Evolutionary conservation across 2,329 filamentous ascomycete genomes (phyloP).

Genomic region (Ophiocordyceps unilateralis): DNA sequence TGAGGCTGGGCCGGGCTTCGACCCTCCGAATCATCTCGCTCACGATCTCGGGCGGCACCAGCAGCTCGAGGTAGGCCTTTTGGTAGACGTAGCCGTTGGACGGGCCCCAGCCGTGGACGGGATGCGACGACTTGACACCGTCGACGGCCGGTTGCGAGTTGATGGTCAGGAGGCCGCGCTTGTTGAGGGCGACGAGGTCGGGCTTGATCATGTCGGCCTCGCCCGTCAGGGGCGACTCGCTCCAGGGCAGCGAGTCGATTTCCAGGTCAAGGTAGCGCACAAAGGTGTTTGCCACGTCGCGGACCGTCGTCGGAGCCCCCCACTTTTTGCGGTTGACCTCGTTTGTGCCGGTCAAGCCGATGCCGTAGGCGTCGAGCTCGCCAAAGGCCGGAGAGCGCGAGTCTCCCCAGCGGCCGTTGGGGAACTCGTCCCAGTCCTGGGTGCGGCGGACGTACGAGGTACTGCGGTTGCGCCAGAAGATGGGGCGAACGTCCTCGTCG

Average conservation of each 20-base stretch:
- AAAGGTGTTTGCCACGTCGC: constrained; percentile 71
- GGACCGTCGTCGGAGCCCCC: constrained; percentile 67
- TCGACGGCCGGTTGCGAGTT: constrained; percentile 96
- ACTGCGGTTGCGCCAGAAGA: constrained; percentile 97
- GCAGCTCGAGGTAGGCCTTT: constrained; percentile 87
- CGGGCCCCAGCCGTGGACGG: constrained; percentile 86
- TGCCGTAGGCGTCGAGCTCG: constrained; percentile 84
- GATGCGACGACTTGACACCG: constrained; percentile 72
- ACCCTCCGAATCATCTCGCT: constrained; percentile 63
- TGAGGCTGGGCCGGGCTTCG: constrained; percentile 62
- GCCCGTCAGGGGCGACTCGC: constrained; percentile 67
- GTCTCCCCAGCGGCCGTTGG: constrained; percentile 97
- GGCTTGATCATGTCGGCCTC: constrained; percentile 67
- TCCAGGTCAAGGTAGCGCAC: constrained; percentile 69
- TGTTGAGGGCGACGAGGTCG: constrained; percentile 67
- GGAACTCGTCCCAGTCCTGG: constrained; percentile 98
- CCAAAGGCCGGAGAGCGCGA: constrained; percentile 91
- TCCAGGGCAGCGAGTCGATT: constrained; percentile 79
- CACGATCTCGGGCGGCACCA: constrained; percentile 69
- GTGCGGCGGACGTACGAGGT: constrained; percentile 91
- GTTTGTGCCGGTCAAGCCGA: constrained; percentile 85
- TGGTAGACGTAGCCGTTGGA: constrained; percentile 95
- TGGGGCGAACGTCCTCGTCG: constrained; percentile 88
- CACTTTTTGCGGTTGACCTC: constrained; percentile 91
- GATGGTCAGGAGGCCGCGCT: constrained; percentile 76